These are phyloP conservation scores for Excoecaria agallocha DNA, from an alignment of 345 rosid species.

Conservation along the genomic window DNA sequence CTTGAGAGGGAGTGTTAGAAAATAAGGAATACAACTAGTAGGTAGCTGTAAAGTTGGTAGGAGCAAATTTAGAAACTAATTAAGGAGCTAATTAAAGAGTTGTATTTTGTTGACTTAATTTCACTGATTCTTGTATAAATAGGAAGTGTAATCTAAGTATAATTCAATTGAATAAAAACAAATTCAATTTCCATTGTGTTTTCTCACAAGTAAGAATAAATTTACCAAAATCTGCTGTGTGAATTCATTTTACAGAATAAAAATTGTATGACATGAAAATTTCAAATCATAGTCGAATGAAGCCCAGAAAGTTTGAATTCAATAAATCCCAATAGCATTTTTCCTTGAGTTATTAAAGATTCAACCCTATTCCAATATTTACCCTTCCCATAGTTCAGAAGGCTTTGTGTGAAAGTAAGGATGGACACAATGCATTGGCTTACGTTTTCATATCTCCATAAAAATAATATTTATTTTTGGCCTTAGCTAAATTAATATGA, in stretches of 20 bases:
- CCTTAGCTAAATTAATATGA: not conserved
- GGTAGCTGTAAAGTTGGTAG: no score
- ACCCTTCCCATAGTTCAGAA: not conserved
- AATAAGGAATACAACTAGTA: no score
- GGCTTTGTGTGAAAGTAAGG: not conserved
- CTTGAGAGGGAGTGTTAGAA: no score
- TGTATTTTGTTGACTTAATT: no score
- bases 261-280: not conserved
- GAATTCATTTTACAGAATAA: not conserved
- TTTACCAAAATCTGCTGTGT: not conserved
- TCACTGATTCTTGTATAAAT: no score
- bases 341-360: not conserved
- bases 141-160: no score
- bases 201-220: constrained; percentile 9
- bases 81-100: no score
- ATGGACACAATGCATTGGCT: not conserved
- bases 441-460: not conserved
- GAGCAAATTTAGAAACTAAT: no score
- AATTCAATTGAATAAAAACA: no score
- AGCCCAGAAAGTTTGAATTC: constrained; percentile 5
- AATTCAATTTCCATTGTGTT: no score
- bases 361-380: not conserved
- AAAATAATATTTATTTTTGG: not conserved
- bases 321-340: not conserved
- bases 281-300: not conserved